Evolutionary conservation across 805 yeast species (phyloP).

Genomic region (Pichia californica): DNA sequence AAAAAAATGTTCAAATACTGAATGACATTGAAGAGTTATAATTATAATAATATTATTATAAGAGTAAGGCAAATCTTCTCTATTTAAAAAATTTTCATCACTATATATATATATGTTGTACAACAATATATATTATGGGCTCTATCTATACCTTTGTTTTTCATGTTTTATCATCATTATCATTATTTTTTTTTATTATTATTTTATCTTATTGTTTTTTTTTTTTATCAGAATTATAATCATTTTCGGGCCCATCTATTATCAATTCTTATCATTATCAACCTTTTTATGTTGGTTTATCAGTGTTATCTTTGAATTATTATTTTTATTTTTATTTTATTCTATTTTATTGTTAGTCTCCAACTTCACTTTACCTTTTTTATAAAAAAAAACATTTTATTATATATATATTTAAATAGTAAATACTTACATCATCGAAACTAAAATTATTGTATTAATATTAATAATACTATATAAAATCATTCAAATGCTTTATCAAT

Average conservation of each 20-base stretch:
- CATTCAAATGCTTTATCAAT: constrained; percentile 40
- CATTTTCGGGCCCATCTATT: background rate
- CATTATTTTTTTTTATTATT: too few relatives aligned
- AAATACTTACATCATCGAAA: too few relatives aligned
- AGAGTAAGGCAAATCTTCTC: background rate
- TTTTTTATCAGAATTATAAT: background rate
- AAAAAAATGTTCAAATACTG: constrained; percentile 23
- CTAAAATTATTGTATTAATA: background rate
- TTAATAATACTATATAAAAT: background rate
- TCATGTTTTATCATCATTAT: too few relatives aligned
- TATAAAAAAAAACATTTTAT: too few relatives aligned
- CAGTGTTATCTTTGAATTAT: constrained; percentile 1
- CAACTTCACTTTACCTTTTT: background rate
- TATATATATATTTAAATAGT: too few relatives aligned
- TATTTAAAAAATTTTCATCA: too few relatives aligned
- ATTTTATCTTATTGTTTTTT: too few relatives aligned
- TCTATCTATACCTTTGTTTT: too few relatives aligned
- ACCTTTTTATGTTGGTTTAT: background rate
- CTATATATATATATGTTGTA: too few relatives aligned
- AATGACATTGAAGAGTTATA: constrained; percentile 9
- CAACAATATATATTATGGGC: too few relatives aligned
- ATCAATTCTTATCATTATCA: background rate
- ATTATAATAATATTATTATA: background rate
- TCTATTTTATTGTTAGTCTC: background rate
- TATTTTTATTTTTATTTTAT: background rate